phyloP scores from a whole-genome alignment of 2,329 filamentous ascomycete genomes.

The Fusarium ambrosium region DNA sequence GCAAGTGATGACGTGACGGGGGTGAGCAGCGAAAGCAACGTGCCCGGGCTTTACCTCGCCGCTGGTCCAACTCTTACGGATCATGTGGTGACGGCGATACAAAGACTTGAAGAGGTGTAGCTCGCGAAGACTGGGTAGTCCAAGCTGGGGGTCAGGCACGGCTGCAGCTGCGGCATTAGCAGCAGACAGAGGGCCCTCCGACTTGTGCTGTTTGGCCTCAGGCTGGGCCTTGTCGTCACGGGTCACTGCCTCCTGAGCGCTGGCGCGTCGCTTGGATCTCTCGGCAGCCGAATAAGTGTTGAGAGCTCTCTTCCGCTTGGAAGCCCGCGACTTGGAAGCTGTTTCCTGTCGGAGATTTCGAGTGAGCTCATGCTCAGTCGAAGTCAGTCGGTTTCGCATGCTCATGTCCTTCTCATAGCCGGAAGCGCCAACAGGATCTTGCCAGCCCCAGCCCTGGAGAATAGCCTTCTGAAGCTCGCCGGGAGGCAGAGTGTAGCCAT shows the following conservation, averaged over 20 bases:
- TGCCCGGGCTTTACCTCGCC: conserved; percentile 88
- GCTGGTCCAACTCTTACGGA: conserved; percentile 92
- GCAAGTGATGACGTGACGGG: conserved; percentile 96
- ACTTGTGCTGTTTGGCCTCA: conserved; percentile 66
- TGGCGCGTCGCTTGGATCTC: conserved; percentile 67
- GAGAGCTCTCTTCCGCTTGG: conserved; percentile 69
- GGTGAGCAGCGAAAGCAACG: conserved; percentile 95
- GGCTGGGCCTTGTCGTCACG: conserved; percentile 58
- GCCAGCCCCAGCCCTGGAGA: conserved; percentile 96
- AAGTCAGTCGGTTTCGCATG: conserved; percentile 64
- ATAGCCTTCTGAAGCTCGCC: conserved; percentile 91
- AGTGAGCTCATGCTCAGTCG: conserved; percentile 66
- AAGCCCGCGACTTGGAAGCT: conserved; percentile 60
- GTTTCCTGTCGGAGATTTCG: conserved; percentile 58
- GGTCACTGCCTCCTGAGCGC: conserved; percentile 60
- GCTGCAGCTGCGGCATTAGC: conserved; percentile 87
- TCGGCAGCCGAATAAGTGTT: conserved; percentile 61
- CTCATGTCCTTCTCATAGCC: conserved; percentile 88
- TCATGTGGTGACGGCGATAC: conserved; percentile 92
- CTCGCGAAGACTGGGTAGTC: conserved; percentile 81
- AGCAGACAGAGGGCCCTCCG: conserved; percentile 87
- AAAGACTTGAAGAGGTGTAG: conserved; percentile 97
- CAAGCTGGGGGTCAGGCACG: conserved; percentile 85
- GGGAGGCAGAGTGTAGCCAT: conserved; percentile 82
- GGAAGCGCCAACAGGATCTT: conserved; percentile 81